Percentiles rank a stretch among this genome's conserved stretches.
Conservation (phyloP, 2,329 filamentous ascomycete genomes). For the Chaetomium globosum region DNA sequence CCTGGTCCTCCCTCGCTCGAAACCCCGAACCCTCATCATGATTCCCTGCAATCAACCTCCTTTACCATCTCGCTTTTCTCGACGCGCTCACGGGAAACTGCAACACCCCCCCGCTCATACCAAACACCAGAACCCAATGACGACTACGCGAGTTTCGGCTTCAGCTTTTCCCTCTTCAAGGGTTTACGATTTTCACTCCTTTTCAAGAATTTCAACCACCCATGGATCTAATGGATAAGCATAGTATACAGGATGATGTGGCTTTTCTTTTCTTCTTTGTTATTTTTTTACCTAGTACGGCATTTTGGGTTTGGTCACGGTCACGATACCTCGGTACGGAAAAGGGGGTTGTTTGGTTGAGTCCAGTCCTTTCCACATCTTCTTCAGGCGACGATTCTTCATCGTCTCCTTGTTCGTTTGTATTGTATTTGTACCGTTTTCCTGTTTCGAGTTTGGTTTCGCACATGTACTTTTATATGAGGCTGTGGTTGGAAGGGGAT, state of each 20-base stretch:
- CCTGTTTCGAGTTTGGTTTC: not conserved
- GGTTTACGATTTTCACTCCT: not conserved
- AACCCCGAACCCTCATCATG: not conserved
- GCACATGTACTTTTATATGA: conserved; percentile 3
- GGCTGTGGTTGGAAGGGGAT: not conserved
- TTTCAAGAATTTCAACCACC: conserved; percentile 17
- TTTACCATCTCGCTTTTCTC: not conserved
- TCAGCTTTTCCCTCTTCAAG: not conserved
- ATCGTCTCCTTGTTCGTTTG: conserved; percentile 13
- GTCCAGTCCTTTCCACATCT: conserved; percentile 13
- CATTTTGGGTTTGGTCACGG: not conserved
- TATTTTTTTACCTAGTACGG: not conserved
- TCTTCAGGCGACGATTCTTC: not conserved
- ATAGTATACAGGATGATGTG: not conserved
- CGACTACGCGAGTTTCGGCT: not conserved
- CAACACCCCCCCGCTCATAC: not conserved
- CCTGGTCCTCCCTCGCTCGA: not conserved
- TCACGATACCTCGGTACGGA: conserved; percentile 14
- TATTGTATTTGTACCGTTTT: conserved; percentile 13
- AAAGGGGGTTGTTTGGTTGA: conserved; percentile 18
- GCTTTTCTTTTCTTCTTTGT: not conserved
- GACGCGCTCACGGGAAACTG: not conserved
- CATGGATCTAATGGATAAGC: conserved; percentile 14
- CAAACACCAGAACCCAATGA: not conserved
- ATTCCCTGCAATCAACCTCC: not conserved